Percentiles rank a stretch among this genome's conserved stretches.
Conservation (phyloP, 805 yeast genomes). For the Metschnikowia gelsemii region DNA sequence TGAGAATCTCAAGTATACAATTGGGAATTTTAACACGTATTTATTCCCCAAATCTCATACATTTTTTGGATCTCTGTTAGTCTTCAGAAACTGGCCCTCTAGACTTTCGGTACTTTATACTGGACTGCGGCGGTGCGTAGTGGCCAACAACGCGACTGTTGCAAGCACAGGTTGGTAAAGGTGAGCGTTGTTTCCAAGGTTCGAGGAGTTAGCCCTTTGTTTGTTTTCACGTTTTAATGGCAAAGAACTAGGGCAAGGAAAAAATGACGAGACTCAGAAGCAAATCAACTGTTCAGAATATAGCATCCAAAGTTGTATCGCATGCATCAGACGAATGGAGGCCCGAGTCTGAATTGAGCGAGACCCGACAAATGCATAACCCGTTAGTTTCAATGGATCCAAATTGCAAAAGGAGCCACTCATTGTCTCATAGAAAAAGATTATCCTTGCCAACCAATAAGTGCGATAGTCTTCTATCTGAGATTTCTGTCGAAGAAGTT, state of each 20-base stretch:
- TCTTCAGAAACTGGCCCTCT: too few relatives aligned
- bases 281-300: slow-evolving; percentile 60
- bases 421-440: neutral
- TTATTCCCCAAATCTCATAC: too few relatives aligned
- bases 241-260: too few relatives aligned
- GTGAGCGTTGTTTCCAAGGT: too few relatives aligned
- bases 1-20: too few relatives aligned
- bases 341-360: slow-evolving; percentile 20
- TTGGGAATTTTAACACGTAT: neutral
- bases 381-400: slow-evolving; percentile 12
- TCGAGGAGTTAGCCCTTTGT: too few relatives aligned
- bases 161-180: neutral
- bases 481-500: neutral
- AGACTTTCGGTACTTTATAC: too few relatives aligned
- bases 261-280: slow-evolving; percentile 49
- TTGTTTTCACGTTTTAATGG: too few relatives aligned
- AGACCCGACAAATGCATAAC: slow-evolving; percentile 19
- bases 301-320: slow-evolving; percentile 53
- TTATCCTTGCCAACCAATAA: neutral
- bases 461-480: neutral
- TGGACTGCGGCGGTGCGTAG: slow-evolving; percentile 7
- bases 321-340: slow-evolving; percentile 29
- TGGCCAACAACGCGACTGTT: slow-evolving; percentile 9
- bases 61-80: too few relatives aligned
- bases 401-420: neutral